These are phyloP conservation scores for Eimeria zaria DNA, from an alignment of 169 alveolate genomes.

Conservation along the genomic window DNA sequence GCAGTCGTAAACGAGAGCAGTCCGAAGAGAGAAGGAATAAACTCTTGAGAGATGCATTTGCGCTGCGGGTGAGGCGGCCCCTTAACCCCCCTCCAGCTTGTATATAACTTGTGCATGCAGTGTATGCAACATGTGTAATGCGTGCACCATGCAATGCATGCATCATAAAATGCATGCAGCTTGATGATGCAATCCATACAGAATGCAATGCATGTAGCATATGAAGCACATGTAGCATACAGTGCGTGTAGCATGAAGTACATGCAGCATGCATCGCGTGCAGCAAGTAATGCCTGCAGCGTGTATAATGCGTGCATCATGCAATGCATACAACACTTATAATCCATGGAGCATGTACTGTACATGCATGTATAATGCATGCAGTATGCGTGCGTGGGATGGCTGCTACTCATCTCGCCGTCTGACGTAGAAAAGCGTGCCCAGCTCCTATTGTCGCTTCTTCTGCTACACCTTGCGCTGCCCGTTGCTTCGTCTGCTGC, in stretches of 20 bases:
- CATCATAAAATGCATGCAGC: too few relatives aligned
- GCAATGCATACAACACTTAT: too few relatives aligned
- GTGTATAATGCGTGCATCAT: too few relatives aligned
- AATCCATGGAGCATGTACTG: too few relatives aligned
- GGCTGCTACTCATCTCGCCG: not conserved
- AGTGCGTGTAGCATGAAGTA: too few relatives aligned
- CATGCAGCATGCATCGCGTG: too few relatives aligned
- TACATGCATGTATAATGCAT: too few relatives aligned
- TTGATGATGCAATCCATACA: too few relatives aligned
- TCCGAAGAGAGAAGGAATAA: slow-evolving; percentile 3
- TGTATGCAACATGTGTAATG: not conserved
- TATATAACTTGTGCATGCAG: not conserved
- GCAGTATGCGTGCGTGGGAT: not conserved
- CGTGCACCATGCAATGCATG: too few relatives aligned
- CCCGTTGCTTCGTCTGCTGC: not conserved
- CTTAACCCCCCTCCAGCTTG: not conserved
- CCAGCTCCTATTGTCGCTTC: not conserved
- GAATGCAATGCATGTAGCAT: too few relatives aligned
- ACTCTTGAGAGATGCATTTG: not conserved
- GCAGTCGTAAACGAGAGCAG: not conserved
- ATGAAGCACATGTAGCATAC: too few relatives aligned
- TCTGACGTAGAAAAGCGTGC: not conserved
- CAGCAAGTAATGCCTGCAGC: too few relatives aligned
- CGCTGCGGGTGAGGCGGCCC: slow-evolving; percentile 14
- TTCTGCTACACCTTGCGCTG: not conserved